Conservation (phyloP, 768 basidiomycete species). For the Cystofilobasidium ferigula region DNA sequence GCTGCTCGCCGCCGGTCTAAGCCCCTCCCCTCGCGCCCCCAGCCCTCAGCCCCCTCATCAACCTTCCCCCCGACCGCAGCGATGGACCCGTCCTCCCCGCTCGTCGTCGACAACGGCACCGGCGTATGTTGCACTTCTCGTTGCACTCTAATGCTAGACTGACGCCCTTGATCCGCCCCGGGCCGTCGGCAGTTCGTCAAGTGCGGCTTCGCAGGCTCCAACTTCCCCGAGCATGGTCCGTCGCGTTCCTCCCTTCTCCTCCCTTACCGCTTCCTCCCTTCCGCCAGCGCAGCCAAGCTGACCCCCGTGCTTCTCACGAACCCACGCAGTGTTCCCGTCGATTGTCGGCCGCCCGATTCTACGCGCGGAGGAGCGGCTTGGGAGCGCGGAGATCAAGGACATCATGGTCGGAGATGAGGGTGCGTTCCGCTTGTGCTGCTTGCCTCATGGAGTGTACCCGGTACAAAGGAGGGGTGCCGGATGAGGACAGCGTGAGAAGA, state of each 20-base stretch:
- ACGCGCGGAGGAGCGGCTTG: conserved; percentile 90
- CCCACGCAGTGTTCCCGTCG: conserved; percentile 72
- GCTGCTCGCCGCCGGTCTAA: too few species aligned
- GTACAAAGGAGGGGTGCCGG: too few species aligned
- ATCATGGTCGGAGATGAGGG: conserved; percentile 93
- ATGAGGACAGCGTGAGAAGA: too few species aligned
- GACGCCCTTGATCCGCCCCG: background rate
- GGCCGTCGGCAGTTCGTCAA: conserved; percentile 60
- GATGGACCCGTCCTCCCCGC: conserved; percentile 37
- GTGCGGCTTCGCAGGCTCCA: conserved; percentile 80
- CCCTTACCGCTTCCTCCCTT: too few species aligned
- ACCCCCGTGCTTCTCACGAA: background rate
- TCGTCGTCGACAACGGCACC: conserved; percentile 82
- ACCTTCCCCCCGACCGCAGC: too few species aligned
- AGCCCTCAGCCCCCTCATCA: too few species aligned
- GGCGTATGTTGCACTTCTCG: conserved; percentile 52
- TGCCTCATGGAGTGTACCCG: too few species aligned
- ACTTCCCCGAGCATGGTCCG: conserved; percentile 87
- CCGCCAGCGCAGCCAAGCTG: background rate
- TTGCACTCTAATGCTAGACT: background rate
- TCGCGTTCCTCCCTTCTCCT: conserved; percentile 1
- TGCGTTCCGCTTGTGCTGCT: background rate
- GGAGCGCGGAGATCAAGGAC: conserved; percentile 77
- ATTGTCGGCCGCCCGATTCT: conserved; percentile 93
- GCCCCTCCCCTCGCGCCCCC: too few species aligned